Evolutionary conservation across 2,329 filamentous ascomycete species (phyloP), one percentile per base, ranked within the genome.

Genomic region (Fusarium sp.): DNA sequence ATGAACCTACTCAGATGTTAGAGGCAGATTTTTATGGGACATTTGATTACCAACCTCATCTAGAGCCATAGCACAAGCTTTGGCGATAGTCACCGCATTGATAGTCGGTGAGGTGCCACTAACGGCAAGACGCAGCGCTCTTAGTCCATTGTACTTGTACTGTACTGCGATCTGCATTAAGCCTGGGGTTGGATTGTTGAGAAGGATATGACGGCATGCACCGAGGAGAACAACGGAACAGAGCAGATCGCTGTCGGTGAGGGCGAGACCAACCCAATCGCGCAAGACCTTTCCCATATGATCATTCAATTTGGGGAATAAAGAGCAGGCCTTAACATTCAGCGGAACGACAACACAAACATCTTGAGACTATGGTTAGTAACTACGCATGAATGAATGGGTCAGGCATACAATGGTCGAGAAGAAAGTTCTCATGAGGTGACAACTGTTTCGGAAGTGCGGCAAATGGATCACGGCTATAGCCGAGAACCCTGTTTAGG

Each of bases 191-290:
- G n/a, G n/a, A n/a, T n/a, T n/a, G n/a, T n/a, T n/a, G n/a, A n/a
- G n/a, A n/a, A 40, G 38, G 11, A 56, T 56, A n/a, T 21, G 15
- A 6, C 52, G 45, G 28, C 42, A 61, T 34, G 52, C 19, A n/a
- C 46, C 20, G 6, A 61, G 57, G 19, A 61, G 46, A 19, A 61
- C 19, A 11, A 23, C 39, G 7, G 57, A 32, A 17, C 39, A 9
- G 15, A 56, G 30, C 19, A 61, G 40, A 47, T 56, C 46, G 15
- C n/a, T 56, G 7, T 51, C 34, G 3, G 46, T 61, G n/a, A 56
- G 46, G 20, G 57, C 57, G 14, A 61, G 57, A 14, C 52, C 28
- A 14, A 56, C 46, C 52, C 52, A 61, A 14, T 61, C 52, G 32
- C 32, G 20, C 28, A 61, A 17, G 7, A 56, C 32, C 9, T 46